Evolutionary conservation across 2,329 filamentous ascomycete species (phyloP).

Genomic region (Calonectria honghensis): DNA sequence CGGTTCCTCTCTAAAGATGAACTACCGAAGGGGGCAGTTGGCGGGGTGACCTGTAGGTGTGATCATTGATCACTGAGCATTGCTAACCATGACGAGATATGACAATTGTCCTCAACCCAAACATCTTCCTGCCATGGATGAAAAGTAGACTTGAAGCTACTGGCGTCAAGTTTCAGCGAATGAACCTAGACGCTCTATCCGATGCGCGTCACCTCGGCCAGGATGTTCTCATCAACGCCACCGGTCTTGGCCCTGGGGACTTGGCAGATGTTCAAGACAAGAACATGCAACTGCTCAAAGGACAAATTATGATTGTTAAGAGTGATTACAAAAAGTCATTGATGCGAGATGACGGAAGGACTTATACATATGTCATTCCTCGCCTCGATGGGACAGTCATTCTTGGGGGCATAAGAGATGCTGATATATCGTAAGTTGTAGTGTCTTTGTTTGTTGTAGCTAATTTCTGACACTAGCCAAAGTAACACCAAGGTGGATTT

Average conservation of each 20-base stretch:
- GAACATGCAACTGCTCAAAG: not conserved
- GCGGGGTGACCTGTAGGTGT: not conserved
- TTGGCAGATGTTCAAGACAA: not conserved
- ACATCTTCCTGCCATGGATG: conserved; percentile 8
- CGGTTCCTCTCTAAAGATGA: not conserved
- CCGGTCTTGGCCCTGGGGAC: not conserved
- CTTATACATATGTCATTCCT: conserved; percentile 9
- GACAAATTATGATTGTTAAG: conserved; percentile 15
- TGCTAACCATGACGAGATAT: not conserved
- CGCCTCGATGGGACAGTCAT: not conserved
- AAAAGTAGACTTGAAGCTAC: not conserved
- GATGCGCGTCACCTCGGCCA: conserved; percentile 13
- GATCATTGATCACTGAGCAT: too few species aligned
- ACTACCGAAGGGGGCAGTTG: not conserved
- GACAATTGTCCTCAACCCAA: conserved; percentile 2
- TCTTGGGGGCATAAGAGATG: conserved; percentile 1
- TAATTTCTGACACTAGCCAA: not conserved
- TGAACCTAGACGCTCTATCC: not conserved
- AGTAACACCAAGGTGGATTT: not conserved
- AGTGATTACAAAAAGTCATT: conserved; percentile 4
- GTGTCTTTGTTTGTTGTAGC: too few species aligned
- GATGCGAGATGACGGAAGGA: conserved; percentile 8
- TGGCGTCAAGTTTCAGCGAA: not conserved
- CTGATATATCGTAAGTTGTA: not conserved
- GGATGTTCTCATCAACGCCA: conserved; percentile 3